phyloP scores from a whole-genome alignment of 371 early-diverging fungal species.

The Zopfochytrium polystomum region DNA sequence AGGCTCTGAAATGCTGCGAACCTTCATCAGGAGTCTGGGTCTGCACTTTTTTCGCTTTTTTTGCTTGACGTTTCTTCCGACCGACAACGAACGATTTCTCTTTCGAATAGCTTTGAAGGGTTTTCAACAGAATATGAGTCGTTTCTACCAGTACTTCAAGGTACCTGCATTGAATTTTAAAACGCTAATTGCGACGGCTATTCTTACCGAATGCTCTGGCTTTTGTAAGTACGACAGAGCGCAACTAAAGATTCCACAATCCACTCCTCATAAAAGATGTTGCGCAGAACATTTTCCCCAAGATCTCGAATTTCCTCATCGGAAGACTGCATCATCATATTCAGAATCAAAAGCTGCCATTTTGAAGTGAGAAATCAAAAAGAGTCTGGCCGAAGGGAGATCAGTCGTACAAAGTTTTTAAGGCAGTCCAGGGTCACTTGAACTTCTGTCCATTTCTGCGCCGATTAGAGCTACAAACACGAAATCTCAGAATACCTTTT shows the following conservation, averaged over 20 bases:
- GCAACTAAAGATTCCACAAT: conserved; percentile 59
- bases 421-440: conserved; percentile 59
- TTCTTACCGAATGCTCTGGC: conserved; percentile 50
- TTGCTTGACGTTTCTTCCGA: conserved; percentile 33
- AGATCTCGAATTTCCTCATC: conserved; percentile 56
- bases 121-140: conserved; percentile 59
- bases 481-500: conserved; percentile 35
- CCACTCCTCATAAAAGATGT: conserved; percentile 66
- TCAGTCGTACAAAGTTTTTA: conserved; percentile 57
- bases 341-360: conserved; percentile 49
- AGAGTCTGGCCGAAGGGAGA: background rate
- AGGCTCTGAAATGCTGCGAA: too few relatives aligned
- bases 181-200: background rate
- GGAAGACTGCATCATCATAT: conserved; percentile 51
- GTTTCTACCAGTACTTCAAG: conserved; percentile 54
- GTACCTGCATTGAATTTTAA: conserved; percentile 43
- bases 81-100: conserved; percentile 54
- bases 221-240: conserved; percentile 45
- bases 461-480: background rate
- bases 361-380: background rate
- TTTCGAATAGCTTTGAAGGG: conserved; percentile 59
- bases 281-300: conserved; percentile 65
- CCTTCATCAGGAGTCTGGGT: too few relatives aligned
- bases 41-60: too few relatives aligned
- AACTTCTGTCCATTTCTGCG: conserved; percentile 53